Base-by-base conservation (phyloP, 495 filamentous ascomycete genomes). In the Terfezia boudieri region DNA sequence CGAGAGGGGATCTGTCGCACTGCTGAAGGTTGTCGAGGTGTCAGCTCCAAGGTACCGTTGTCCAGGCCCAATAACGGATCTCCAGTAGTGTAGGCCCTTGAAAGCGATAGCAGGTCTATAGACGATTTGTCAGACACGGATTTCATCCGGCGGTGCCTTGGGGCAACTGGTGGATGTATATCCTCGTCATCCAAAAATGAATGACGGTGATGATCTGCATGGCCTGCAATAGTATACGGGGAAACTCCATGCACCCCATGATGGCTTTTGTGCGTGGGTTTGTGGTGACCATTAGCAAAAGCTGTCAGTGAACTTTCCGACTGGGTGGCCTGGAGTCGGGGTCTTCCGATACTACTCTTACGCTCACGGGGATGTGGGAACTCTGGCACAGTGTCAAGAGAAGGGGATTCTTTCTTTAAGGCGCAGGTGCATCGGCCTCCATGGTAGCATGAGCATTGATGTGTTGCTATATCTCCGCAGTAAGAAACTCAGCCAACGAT, bases 281-380 rank as follows among this genome's bases (percentile, higher is more conserved):
- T 89, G 73, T 94, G 88, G 67, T 95, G 86, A 57, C 89, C 88
- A 63, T 94, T 90, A 52, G 82, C 76, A 71, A 94, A 90, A 57
- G 90, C 78, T 38, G 83, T 86, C 58, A 95, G 73, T 36, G 76
- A 75, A 58, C 76, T 77, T 49, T 94, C 88, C n/a, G 87, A 92
- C 60, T 81, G 84, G 55, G 80, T 78, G 53, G 85, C 83, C 56
- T 82, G 81, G 54, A 92, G 79, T 57, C 81, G 79, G 49, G 87
- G 74, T 70, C 81, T 80, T 61, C 73, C 67, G 56, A 69, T 67
- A 53, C 73, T 63, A 55, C 69, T 56, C 14, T 55, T 56, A n/a
- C 58, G 53, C 71, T 69, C 56, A 57, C 66, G 59, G 58, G 67
- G 66, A 59, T 63, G 60, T 71, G 72, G 65, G 74, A 73, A 75